These are phyloP conservation scores for Syncephalastrum sp. DNA, from an alignment of 371 early-diverging fungal species.

Conservation along the genomic window DNA sequence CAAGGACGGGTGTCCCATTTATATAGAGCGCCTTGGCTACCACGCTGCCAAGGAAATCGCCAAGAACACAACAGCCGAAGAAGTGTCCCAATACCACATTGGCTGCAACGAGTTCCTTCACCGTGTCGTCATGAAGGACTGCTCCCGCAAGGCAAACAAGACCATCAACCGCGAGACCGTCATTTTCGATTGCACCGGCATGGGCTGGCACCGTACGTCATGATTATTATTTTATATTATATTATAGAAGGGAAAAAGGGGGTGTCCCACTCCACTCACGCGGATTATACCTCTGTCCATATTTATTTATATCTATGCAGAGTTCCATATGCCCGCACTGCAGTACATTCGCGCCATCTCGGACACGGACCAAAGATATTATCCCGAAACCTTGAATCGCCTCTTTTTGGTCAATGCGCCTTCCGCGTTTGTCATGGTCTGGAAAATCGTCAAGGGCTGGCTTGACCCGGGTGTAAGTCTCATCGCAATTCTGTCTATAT, in stretches of 20 bases:
- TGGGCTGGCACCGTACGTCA: conserved; percentile 69
- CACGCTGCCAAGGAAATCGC: conserved; percentile 76
- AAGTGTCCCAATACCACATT: conserved; percentile 71
- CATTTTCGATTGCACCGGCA: conserved; percentile 82
- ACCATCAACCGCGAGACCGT: conserved; percentile 76
- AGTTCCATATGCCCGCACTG: conserved; percentile 77
- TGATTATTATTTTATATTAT: background rate
- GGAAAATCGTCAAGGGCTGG: conserved; percentile 81
- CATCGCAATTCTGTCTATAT: background rate
- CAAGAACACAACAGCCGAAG: conserved; percentile 59
- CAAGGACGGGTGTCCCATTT: conserved; percentile 77
- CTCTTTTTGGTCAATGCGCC: conserved; percentile 85
- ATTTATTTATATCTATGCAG: conserved; percentile 26
- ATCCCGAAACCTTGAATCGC: conserved; percentile 80
- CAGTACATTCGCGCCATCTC: conserved; percentile 70
- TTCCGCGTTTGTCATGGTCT: conserved; percentile 75
- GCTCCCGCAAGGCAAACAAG: conserved; percentile 62
- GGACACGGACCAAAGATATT: conserved; percentile 80
- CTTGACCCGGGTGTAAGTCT: conserved; percentile 70
- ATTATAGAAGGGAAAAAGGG: background rate
- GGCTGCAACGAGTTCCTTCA: conserved; percentile 78
- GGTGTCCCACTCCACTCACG: background rate
- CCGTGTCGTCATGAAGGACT: conserved; percentile 71
- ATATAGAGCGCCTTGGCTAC: conserved; percentile 77
- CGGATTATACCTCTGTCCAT: conserved; percentile 1